Percentiles rank a stretch among this genome's conserved stretches.
Evolutionary conservation across 805 yeast genomes (phyloP).

Genomic region (Candida silvicultrix): DNA sequence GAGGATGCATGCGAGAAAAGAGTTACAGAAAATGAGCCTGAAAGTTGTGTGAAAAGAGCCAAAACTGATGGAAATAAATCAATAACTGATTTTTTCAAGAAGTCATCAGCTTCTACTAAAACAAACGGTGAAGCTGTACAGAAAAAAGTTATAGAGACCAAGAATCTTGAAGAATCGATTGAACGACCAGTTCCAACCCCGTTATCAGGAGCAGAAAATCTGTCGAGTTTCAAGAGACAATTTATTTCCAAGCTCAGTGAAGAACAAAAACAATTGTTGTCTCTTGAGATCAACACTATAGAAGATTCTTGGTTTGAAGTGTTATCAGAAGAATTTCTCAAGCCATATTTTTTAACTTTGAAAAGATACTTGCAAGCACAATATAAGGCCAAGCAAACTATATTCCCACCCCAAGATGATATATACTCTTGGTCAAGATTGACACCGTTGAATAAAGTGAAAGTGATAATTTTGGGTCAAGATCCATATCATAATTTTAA

Average conservation of each 20-base stretch:
- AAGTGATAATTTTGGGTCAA: conserved; percentile 84
- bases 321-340: conserved; percentile 65
- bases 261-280: conserved; percentile 46
- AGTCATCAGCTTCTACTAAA: background rate
- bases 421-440: conserved; percentile 89
- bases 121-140: background rate
- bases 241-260: conserved; percentile 45
- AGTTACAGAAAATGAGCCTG: background rate
- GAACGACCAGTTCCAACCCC: no score
- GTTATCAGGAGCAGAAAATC: background rate
- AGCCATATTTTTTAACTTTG: conserved; percentile 75
- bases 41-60: background rate
- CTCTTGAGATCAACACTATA: conserved; percentile 62
- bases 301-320: conserved; percentile 75
- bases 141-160: background rate
- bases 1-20: background rate
- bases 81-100: conserved; percentile 1
- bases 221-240: conserved; percentile 25
- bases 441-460: conserved; percentile 69
- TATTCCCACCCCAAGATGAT: conserved; percentile 74
- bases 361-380: conserved; percentile 57
- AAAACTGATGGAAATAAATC: background rate
- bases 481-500: conserved; percentile 92
- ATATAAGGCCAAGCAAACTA: conserved; percentile 35
- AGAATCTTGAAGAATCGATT: no score